A percentile compares a stretch with the other conserved stretches of the same genome.
These are phyloP conservation scores for Globisporangium abappressorium DNA, from an alignment of 352 stramenopile species.

Conservation along the genomic window DNA sequence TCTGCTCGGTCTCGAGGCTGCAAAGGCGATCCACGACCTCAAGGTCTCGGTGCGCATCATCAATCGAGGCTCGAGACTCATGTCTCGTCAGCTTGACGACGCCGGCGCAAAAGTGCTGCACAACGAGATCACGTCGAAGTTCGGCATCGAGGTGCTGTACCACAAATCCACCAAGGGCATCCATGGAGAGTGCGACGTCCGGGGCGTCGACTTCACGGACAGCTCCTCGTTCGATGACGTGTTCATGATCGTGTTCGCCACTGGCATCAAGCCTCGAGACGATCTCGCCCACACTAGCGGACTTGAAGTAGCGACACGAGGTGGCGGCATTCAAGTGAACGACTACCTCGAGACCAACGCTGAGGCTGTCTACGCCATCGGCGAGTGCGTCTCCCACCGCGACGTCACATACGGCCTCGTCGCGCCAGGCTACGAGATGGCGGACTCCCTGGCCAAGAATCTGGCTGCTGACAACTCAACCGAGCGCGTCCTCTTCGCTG, in stretches of 20 bases:
- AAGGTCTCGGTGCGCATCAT: conserved; percentile 87
- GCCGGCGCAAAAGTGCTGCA: conserved; percentile 88
- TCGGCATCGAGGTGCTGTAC: conserved; percentile 87
- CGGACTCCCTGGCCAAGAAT: conserved; percentile 83
- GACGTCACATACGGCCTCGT: conserved; percentile 93
- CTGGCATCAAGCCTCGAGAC: conserved; percentile 91
- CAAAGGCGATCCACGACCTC: conserved; percentile 90
- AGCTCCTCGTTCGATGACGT: conserved; percentile 79
- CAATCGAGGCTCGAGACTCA: conserved; percentile 89
- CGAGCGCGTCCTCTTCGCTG: conserved; percentile 61
- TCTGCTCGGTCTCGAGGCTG: conserved; percentile 82
- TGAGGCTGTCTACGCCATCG: conserved; percentile 83
- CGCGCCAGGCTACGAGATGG: conserved; percentile 91
- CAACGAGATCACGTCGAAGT: conserved; percentile 84
- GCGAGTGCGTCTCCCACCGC: conserved; percentile 88
- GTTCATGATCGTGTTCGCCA: conserved; percentile 90
- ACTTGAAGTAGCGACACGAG: conserved; percentile 62
- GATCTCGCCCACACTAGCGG: conserved; percentile 67
- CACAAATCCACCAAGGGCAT: conserved; percentile 77
- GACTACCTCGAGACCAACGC: conserved; percentile 80
- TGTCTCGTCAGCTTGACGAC: conserved; percentile 92
- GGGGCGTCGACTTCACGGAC: conserved; percentile 77
- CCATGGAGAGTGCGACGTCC: conserved; percentile 50
- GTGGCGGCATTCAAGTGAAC: conserved; percentile 90
- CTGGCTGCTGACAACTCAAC: conserved; percentile 30